Base-by-base conservation (phyloP, 768 basidiomycete genomes). In the Trametes maxima region DNA sequence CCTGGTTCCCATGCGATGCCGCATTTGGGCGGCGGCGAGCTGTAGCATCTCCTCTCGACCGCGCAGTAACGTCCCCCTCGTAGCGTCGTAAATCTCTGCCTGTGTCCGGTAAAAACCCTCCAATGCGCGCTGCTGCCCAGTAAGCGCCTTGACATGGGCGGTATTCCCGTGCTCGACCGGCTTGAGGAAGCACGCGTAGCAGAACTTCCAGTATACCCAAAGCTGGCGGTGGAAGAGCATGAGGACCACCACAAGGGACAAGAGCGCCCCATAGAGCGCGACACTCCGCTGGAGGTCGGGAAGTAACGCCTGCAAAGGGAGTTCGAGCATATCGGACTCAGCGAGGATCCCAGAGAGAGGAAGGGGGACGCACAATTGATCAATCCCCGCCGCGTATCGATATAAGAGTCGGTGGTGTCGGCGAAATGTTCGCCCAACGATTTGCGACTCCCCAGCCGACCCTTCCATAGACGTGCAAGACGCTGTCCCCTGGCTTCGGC, bases 31-130 rank as follows among this genome's bases (percentile, higher is more conserved):
- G 0, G 87, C 85, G 3, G 82, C 81, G n/a, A 91, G 77, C 54
- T 78, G 79, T 13, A 90, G 78, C 86, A 92, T 88, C 16, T 88
- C 89, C 66, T 86, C 81, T 21, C 90, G 77, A 0, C 90, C 90
- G 11, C 87, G 81, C 1, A 92, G 77, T 0, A 92, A 77, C 14
- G 79, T 73, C 37, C 74, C 76, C 5, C 90, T 77, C 1, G 89
- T 92, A 42, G 76, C 72, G 76, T 92, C 90, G 69, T 92, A 92
- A 24, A 90, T 82, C 47, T 83, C 80, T 1, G 89, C 88, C 69
- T 90, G 89, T 7, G 85, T 85, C 48, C 77, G 70, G 69, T 90
- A 89, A 70, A 90, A 90, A 55, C 63, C 55, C 76, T 85, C 63
- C 33, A 64, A 46, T 0, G 63, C 63, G 0, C 55, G 59, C 22